These are phyloP conservation scores for Agaricus subrufescens DNA, from an alignment of 768 basidiomycete species.

Conservation along the genomic window DNA sequence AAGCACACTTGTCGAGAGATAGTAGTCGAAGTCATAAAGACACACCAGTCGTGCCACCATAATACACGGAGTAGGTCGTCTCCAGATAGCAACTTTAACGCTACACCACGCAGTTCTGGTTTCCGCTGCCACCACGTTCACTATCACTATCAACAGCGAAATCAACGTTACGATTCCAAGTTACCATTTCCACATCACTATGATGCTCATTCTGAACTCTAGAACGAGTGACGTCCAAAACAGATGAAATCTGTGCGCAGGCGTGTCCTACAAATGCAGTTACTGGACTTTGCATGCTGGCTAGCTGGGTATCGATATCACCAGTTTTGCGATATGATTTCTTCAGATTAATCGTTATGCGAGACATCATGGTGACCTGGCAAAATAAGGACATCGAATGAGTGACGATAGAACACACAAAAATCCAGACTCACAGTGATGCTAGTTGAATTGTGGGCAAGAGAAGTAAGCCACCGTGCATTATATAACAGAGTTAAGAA, in stretches of 20 bases:
- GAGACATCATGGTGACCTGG: slow-evolving; percentile 63
- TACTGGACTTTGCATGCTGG: background rate
- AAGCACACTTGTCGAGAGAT: too few species aligned
- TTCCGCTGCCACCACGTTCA: background rate
- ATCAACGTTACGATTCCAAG: background rate
- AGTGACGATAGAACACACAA: background rate
- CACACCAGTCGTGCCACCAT: too few species aligned
- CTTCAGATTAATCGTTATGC: slow-evolving; percentile 59
- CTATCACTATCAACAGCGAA: background rate
- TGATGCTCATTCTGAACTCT: background rate
- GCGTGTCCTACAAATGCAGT: background rate
- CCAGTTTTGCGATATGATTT: slow-evolving; percentile 27
- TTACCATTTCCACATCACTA: background rate
- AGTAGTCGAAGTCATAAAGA: too few species aligned
- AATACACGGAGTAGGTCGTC: too few species aligned
- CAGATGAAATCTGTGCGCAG: background rate
- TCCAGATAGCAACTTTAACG: too few species aligned
- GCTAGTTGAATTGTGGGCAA: background rate
- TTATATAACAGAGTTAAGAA: too few species aligned
- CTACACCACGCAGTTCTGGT: background rate
- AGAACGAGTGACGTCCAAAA: background rate
- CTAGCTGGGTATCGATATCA: slow-evolving; percentile 1
- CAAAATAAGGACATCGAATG: background rate
- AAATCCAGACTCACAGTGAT: background rate
- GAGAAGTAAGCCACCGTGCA: too few species aligned